Evolutionary conservation across 352 stramenopile genomes (phyloP), one percentile per base, ranked within the genome.

Genomic region (Aphanomyces cochlioides): DNA sequence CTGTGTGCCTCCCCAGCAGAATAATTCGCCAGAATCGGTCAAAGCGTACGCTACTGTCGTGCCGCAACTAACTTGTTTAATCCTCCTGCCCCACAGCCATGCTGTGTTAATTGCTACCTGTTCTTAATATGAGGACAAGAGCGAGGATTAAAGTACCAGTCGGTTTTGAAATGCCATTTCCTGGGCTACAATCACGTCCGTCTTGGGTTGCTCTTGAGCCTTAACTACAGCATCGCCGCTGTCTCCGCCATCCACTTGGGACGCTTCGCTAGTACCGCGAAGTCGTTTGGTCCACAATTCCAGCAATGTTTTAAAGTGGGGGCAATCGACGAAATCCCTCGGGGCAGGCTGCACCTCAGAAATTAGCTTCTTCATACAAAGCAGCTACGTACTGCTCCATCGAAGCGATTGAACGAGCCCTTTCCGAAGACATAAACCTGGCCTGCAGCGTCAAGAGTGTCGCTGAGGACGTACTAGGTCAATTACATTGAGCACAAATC

Each of bases 361-460:
- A 53, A 39, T 40, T 4, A 37, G 37, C 5, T 6, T 13, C 48
- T 41, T 36, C 59, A 43, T 28, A 28, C 28, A 28, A 28, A 28
- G 28, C 28, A 28, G 28, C 28, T 47, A 12, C 45, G 34, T 64
- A 80, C 74, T 0, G 87, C 78, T 4, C 79, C 80, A 39, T 92
- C 83, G 38, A 92, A 88, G 8, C 83, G 79, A 21, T 82, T 74
- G 47, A 87, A 85, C 0, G 81, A 67, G 36, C 84, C 86, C 68
- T 84, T 88, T 3, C 86, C 84, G 41, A 93, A 92, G 28, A 90
- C 72, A 48, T 93, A 93, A 0, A 93, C 86, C 36, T 93, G 86
- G 0, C 86, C 86, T 10, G 84, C 83, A 21, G 82, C 84, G 73
- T 93, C 86, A 7, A 93, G 64, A 0, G 86, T 84, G 7, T 90